phyloP scores from a whole-genome alignment of 2,329 filamentous ascomycete genomes.

The Chaetomium sp. region DNA sequence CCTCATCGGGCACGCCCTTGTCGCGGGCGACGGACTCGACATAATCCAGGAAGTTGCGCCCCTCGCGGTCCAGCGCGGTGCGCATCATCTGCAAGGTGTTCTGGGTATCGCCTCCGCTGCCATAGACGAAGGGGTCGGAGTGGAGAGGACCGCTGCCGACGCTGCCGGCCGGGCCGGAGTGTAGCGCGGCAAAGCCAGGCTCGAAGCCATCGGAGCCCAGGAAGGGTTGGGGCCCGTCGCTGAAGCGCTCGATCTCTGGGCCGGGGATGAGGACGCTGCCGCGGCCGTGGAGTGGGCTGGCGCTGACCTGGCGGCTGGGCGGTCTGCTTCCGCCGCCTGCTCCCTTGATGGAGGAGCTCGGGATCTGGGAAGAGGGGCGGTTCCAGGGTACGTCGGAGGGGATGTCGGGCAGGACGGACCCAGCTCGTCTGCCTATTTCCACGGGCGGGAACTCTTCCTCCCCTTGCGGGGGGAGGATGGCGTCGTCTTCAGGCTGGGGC shows the following conservation, averaged over 20 bases:
- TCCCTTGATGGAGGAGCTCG: slow-evolving; percentile 50
- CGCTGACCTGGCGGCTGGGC: slow-evolving; percentile 39
- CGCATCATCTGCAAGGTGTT: slow-evolving; percentile 40
- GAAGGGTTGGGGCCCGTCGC: slow-evolving; percentile 43
- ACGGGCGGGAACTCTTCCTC: slow-evolving; percentile 40
- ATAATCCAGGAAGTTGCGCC: slow-evolving; percentile 51
- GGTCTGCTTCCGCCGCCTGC: slow-evolving; percentile 46
- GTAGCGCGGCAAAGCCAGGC: slow-evolving; percentile 35
- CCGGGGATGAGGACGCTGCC: slow-evolving; percentile 28
- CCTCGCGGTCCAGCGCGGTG: slow-evolving; percentile 48
- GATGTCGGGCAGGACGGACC: slow-evolving; percentile 67
- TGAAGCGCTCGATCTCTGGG: slow-evolving; percentile 51
- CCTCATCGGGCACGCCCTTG: slow-evolving; percentile 36
- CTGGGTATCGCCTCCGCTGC: slow-evolving; percentile 25
- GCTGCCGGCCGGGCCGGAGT: slow-evolving; percentile 37
- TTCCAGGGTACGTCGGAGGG: slow-evolving; percentile 58
- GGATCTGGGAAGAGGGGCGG: slow-evolving; percentile 50
- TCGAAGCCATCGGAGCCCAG: slow-evolving; percentile 37
- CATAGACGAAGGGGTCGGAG: slow-evolving; percentile 29
- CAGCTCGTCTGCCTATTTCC: slow-evolving; percentile 72
- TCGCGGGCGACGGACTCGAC: slow-evolving; percentile 43
- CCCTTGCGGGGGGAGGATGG: slow-evolving; percentile 10
- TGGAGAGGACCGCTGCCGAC: slow-evolving; percentile 35
- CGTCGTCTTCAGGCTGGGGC: slow-evolving; percentile 18
- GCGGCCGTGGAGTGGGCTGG: slow-evolving; percentile 43